Evolutionary conservation across 352 stramenopile species (phyloP).

Genomic region (Paralagenidium karlingii): DNA sequence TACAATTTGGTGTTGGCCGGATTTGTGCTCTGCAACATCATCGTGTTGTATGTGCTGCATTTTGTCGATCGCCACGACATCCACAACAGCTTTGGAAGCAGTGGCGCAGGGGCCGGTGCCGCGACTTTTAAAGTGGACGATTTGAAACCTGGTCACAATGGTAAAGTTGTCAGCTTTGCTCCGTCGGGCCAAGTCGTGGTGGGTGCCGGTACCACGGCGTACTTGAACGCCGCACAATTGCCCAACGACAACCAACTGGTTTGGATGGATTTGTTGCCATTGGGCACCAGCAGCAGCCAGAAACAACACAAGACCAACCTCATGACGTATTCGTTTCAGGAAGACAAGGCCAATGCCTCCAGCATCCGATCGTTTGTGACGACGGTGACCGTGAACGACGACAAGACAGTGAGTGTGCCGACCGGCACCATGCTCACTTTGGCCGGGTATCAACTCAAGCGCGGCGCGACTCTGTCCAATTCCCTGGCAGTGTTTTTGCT

Average conservation of each 20-base stretch:
- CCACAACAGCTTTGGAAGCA: slow-evolving; percentile 10
- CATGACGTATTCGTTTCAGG: slow-evolving; percentile 44
- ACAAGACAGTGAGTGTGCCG: slow-evolving; percentile 27
- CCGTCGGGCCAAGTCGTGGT: slow-evolving; percentile 27
- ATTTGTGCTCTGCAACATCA: slow-evolving; percentile 73
- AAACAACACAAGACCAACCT: slow-evolving; percentile 26
- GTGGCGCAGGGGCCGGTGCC: slow-evolving; percentile 10
- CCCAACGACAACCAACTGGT: slow-evolving; percentile 27
- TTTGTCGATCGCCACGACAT: slow-evolving; percentile 65
- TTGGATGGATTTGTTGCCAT: slow-evolving; percentile 27
- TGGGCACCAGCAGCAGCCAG: slow-evolving; percentile 21
- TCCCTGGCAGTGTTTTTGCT: slow-evolving; percentile 25
- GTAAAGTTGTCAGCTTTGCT: slow-evolving; percentile 52
- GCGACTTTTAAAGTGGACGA: slow-evolving; percentile 20
- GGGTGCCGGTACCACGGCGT: slow-evolving; percentile 57
- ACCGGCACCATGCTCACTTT: too few species aligned
- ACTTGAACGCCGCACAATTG: slow-evolving; percentile 36
- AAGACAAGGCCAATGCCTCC: too few species aligned
- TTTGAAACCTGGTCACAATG: slow-evolving; percentile 20
- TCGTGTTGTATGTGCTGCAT: slow-evolving; percentile 73
- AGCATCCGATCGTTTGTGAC: too few species aligned
- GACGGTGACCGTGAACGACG: slow-evolving; percentile 19
- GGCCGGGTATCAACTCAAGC: slow-evolving; percentile 59
- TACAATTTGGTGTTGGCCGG: too few species aligned
- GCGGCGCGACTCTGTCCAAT: slow-evolving; percentile 49